These are phyloP conservation scores for Botrytis squamosa DNA, from an alignment of 2,329 filamentous ascomycete genomes.

Conservation along the genomic window DNA sequence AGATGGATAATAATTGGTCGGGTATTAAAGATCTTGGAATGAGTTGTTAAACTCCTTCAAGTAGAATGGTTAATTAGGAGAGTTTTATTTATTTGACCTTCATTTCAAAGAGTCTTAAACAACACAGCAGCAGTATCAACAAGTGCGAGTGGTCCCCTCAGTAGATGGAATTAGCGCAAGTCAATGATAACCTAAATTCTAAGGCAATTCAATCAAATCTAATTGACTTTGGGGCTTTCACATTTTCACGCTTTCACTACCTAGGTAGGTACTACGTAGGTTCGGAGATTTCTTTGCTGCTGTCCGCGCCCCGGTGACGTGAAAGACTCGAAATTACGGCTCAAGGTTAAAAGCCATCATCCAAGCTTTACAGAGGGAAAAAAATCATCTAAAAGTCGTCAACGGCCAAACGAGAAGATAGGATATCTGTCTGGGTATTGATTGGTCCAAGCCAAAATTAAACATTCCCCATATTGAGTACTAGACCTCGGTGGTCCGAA, in stretches of 20 bases:
- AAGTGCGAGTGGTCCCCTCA: conserved; percentile 16
- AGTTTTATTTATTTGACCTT: background rate
- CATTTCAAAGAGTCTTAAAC: conserved; percentile 17
- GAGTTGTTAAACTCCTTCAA: background rate
- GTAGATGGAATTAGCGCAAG: background rate
- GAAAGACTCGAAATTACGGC: background rate
- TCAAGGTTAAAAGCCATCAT: background rate
- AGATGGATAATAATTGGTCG: conserved; percentile 9
- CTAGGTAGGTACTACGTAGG: background rate
- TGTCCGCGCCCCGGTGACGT: conserved; percentile 8
- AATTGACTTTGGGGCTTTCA: background rate
- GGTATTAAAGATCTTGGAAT: conserved; percentile 1
- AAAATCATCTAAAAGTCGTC: background rate
- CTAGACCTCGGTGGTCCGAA: background rate
- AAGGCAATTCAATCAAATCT: background rate
- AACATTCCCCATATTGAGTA: background rate
- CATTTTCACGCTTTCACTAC: background rate
- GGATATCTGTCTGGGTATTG: background rate
- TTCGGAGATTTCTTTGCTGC: background rate
- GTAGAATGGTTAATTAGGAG: background rate
- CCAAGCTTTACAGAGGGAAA: background rate
- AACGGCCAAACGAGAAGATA: background rate
- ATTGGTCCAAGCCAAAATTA: conserved; percentile 13
- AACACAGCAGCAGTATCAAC: conserved; percentile 14
- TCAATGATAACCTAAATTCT: background rate